Conservation (phyloP, 108 stramenopile species). For the Skeletonema menzelii region DNA sequence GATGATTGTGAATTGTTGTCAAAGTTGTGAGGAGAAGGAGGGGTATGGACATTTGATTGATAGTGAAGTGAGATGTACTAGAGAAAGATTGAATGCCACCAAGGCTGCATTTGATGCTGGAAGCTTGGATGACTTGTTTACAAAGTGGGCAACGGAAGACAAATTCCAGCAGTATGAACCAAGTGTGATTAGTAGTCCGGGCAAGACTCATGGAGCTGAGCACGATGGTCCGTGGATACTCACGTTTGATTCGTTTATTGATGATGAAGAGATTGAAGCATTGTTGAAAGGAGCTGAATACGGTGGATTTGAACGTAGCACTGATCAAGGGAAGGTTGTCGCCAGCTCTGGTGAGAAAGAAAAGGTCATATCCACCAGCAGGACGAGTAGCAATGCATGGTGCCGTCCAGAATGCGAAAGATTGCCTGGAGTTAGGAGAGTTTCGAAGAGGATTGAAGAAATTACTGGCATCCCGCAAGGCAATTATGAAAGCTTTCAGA, state of each 20-base stretch:
- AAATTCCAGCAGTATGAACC: conserved; percentile 25
- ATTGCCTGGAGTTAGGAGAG: conserved; percentile 40
- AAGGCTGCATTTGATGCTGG: conserved; percentile 33
- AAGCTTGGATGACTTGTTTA: conserved; percentile 35
- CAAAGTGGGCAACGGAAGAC: conserved; percentile 32
- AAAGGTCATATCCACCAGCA: conserved; percentile 38
- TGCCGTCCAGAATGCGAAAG: conserved; percentile 53
- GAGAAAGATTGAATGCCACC: conserved; percentile 38
- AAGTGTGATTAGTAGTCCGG: conserved; percentile 27
- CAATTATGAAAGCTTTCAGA: conserved; percentile 69
- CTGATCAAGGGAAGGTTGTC: conserved; percentile 55
- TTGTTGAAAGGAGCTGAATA: conserved; percentile 38
- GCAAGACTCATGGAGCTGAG: conserved; percentile 16
- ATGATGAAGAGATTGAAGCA: conserved; percentile 40
- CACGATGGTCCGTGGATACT: conserved; percentile 61
- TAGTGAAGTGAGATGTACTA: conserved; percentile 30
- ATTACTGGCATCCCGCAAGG: conserved; percentile 45
- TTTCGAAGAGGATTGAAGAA: conserved; percentile 40
- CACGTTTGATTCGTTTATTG: conserved; percentile 55
- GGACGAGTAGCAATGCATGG: conserved; percentile 69
- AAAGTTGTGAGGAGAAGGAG: conserved; percentile 50
- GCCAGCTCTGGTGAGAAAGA: conserved; percentile 48
- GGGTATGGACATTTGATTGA: conserved; percentile 34
- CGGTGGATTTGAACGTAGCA: conserved; percentile 40
- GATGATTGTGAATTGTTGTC: conserved; percentile 67